phyloP scores from a whole-genome alignment of 768 basidiomycete genomes.

The Boletus reticuloceps region DNA sequence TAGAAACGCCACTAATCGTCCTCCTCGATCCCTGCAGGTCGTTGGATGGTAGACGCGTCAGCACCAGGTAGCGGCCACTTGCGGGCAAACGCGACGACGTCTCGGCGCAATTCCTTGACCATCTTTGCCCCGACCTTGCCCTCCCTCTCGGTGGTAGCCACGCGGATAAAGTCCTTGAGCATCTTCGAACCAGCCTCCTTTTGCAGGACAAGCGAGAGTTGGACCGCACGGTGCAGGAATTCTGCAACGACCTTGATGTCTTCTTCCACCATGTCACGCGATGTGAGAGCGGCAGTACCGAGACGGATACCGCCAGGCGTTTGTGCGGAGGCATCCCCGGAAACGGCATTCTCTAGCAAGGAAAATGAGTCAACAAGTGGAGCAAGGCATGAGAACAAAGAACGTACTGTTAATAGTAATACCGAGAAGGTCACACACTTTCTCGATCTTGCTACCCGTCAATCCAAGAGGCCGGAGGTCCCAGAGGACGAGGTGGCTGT shows the following conservation, averaged over 20 bases:
- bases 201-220: constrained; percentile 85
- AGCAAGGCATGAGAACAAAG: not conserved
- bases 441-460: constrained; percentile 98
- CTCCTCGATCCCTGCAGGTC: constrained; percentile 65
- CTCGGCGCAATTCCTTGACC: constrained; percentile 72
- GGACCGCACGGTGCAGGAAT: constrained; percentile 93
- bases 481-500: constrained; percentile 98
- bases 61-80: constrained; percentile 95
- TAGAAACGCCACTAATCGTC: constrained; percentile 33
- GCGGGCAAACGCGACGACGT: constrained; percentile 79
- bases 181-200: constrained; percentile 94
- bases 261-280: constrained; percentile 85
- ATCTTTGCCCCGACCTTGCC: constrained; percentile 68
- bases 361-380: not conserved
- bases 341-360: constrained; percentile 85
- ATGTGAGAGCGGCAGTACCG: constrained; percentile 91
- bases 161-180: constrained; percentile 92
- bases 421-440: constrained; percentile 93
- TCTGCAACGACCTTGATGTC: constrained; percentile 86
- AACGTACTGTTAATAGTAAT: constrained; percentile 93
- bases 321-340: constrained; percentile 93
- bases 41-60: constrained; percentile 42
- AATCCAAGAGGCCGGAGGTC: constrained; percentile 92
- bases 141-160: constrained; percentile 65
- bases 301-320: constrained; percentile 97